Percentiles rank a stretch among this genome's conserved stretches.
These are phyloP conservation scores for Tylopilus sp. DNA, from an alignment of 768 basidiomycete species.

Conservation along the genomic window DNA sequence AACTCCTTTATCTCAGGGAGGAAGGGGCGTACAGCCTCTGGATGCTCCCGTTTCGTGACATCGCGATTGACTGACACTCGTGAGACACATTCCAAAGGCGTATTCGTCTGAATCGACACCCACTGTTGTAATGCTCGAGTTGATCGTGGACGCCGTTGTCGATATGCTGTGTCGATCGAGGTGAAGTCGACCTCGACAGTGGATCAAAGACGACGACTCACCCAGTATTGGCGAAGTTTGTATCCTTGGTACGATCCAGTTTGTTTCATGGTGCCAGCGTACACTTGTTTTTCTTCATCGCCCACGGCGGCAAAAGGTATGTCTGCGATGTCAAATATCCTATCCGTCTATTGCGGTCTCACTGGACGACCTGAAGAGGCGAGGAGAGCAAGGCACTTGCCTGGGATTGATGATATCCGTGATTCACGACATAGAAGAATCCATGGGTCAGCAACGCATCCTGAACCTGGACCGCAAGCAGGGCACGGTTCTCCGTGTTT, in stretches of 20 bases:
- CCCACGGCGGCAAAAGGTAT: conserved; percentile 40
- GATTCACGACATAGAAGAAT: conserved; percentile 40
- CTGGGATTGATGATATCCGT: conserved; percentile 39
- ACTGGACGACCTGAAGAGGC: conserved; percentile 21
- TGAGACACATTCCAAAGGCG: not conserved
- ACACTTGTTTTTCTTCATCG: conserved; percentile 41
- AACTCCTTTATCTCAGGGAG: conserved; percentile 52
- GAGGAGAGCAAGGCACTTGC: conserved; percentile 9
- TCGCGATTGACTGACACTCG: conserved; percentile 47
- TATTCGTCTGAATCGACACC: conserved; percentile 10
- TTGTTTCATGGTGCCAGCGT: conserved; percentile 40
- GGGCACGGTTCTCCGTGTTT: conserved; percentile 36
- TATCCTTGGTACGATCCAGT: conserved; percentile 51
- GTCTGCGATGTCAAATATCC: conserved; percentile 50
- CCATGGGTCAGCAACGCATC: conserved; percentile 45
- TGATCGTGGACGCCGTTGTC: conserved; percentile 62
- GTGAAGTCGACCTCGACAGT: not conserved
- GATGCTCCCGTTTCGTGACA: conserved; percentile 45
- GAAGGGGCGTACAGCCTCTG: conserved; percentile 45
- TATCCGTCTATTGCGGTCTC: conserved; percentile 36
- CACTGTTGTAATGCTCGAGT: conserved; percentile 62
- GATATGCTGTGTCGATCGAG: conserved; percentile 42
- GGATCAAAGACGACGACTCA: conserved; percentile 16
- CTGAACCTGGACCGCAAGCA: conserved; percentile 38
- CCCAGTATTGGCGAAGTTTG: conserved; percentile 50